Evolutionary conservation across 495 filamentous ascomycete genomes (phyloP).

Genomic region (Usnea hakonensis): DNA sequence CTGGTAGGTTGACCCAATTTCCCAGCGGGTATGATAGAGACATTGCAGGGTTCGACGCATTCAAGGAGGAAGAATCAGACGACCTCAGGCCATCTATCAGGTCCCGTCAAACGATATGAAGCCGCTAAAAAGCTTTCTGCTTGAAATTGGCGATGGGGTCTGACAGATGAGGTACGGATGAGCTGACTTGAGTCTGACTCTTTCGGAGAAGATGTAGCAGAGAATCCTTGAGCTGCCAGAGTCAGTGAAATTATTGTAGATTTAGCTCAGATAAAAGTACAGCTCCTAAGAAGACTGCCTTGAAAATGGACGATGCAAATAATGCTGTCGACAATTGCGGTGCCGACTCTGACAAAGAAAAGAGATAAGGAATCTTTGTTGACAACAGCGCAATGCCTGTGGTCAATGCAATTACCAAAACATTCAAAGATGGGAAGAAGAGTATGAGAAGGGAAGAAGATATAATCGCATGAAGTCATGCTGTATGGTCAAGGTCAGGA

Average conservation of each 20-base stretch:
- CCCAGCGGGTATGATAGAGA: not conserved
- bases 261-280: too few species aligned
- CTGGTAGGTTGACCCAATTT: conserved; percentile 35
- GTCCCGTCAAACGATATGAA: not conserved
- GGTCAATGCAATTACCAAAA: not conserved
- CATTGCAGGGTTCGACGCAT: not conserved
- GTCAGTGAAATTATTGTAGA: not conserved
- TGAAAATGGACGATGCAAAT: not conserved
- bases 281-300: not conserved
- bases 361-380: not conserved
- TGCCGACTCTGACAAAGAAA: not conserved
- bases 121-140: not conserved
- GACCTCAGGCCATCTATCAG: not conserved
- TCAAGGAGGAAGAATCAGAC: not conserved
- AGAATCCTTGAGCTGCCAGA: not conserved
- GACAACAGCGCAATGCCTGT: not conserved
- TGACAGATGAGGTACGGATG: not conserved
- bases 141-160: not conserved
- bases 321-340: not conserved
- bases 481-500: not conserved
- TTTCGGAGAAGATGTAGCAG: not conserved
- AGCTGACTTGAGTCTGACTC: not conserved
- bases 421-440: not conserved
- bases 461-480: not conserved
- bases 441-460: not conserved